Evolutionary conservation across 306 rosid species (phyloP), one percentile per base, ranked within the genome.

Genomic region (Mucuna pruriens): DNA sequence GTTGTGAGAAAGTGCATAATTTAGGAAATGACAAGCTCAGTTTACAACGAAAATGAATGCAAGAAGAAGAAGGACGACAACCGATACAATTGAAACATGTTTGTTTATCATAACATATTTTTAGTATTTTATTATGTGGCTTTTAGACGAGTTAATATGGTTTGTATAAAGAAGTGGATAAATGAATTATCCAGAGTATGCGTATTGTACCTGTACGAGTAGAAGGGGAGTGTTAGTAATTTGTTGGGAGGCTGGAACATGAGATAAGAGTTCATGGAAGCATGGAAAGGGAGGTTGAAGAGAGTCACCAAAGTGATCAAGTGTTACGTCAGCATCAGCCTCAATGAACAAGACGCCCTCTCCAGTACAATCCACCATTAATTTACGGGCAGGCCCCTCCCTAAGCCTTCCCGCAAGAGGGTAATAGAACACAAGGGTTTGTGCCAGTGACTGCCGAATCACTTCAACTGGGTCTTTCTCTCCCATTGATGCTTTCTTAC

Each of bases 211-310:
- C 88, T 88, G 88, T 16, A 88, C 72, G 15, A 79, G 80, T 55
- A 88, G 54, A 26, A 26, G 39, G 7, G 89, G 89, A 31, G 29
- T 46, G n/a, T 80, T 4, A 2, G 70, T 79, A 16, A 79, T 49
- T 16, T 70, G 84, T 0, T 81, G 68, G 1, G 85, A 76, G 6
- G 71, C 89, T 19, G 82, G 89, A 61, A 88, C 89, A n/a, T 77
- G 25, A 60, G 25, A 77, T 19, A 88, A 80, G 22, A 88, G 85
- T n/a, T 83, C 75, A 10, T 80, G 70, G 74, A 77, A 65, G 84
- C 85, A 83, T 17, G 89, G 86, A 39, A 85, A 85, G 0, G 91
- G 89, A 10, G 89, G 91, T 16, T 73, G 82, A 34, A 83, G 87
- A 31, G 70, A 38, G 12, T 84, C 80, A 1, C 86, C 84, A 22